A percentile compares a stretch with the other conserved stretches of the same genome.
phyloP scores from a whole-genome alignment of 495 filamentous ascomycete species.

The Penicillium angulare region DNA sequence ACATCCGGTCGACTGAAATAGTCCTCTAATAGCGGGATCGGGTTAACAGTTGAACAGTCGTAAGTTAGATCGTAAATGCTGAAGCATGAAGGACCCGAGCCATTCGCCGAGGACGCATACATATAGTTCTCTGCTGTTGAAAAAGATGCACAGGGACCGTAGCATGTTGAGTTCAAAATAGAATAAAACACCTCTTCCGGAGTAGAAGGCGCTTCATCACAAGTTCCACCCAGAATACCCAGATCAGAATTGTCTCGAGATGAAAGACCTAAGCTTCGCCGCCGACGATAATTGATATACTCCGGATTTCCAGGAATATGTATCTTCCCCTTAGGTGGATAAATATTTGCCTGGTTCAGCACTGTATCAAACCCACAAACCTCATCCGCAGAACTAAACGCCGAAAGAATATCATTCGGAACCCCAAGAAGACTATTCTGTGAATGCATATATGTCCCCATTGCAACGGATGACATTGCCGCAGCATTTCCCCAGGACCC shows the following conservation, averaged over 20 bases:
- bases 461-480: slow-evolving; percentile 29
- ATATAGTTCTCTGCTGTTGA: slow-evolving; percentile 37
- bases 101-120: slow-evolving; percentile 8
- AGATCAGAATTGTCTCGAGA: slow-evolving; percentile 12
- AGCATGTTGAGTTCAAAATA: slow-evolving; percentile 38
- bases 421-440: slow-evolving; percentile 21
- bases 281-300: slow-evolving; percentile 28
- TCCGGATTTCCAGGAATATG: slow-evolving; percentile 38
- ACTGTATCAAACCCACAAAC: slow-evolving; percentile 35
- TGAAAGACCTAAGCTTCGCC: background rate
- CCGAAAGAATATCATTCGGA: slow-evolving; percentile 24
- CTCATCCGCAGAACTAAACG: slow-evolving; percentile 29
- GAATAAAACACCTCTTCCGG: slow-evolving; percentile 25
- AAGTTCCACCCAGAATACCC: slow-evolving; percentile 15
- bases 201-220: slow-evolving; percentile 21
- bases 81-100: slow-evolving; percentile 21
- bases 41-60: slow-evolving; percentile 29
- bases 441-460: slow-evolving; percentile 25
- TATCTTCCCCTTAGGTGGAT: slow-evolving; percentile 32
- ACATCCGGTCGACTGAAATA: slow-evolving; percentile 41
- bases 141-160: slow-evolving; percentile 38
- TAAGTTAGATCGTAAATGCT: slow-evolving; percentile 38
- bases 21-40: slow-evolving; percentile 17
- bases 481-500: slow-evolving; percentile 35
- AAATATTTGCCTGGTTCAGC: slow-evolving; percentile 25